Conservation (phyloP, 192 early-diverging fungal species). For the Phlyctochytrium arcticum region DNA sequence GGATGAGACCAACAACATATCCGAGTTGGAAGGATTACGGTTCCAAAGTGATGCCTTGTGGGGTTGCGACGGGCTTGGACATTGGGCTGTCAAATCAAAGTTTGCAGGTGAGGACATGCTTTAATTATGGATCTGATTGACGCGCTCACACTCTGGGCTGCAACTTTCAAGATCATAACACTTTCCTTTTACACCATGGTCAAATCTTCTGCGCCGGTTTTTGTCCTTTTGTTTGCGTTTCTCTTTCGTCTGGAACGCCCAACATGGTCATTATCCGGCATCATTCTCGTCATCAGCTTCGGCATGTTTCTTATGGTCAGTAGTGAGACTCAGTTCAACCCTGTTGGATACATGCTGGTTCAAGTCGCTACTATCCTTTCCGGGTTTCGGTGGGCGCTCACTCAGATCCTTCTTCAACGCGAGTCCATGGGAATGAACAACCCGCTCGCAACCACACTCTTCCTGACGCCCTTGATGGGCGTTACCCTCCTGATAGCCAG, state of each 20-base stretch:
- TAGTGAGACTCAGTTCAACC: conserved; percentile 75
- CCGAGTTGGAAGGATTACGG: conserved; percentile 56
- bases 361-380: conserved; percentile 75
- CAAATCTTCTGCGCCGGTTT: conserved; percentile 52
- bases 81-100: conserved; percentile 87
- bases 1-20: conserved; percentile 52
- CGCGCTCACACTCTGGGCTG: conserved; percentile 7
- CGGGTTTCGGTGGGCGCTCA: conserved; percentile 89
- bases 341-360: conserved; percentile 71
- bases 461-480: conserved; percentile 77
- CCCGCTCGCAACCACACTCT: conserved; percentile 80
- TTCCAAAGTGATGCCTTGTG: conserved; percentile 79
- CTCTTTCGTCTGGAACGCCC: conserved; percentile 79
- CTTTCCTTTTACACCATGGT: conserved; percentile 87
- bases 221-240: conserved; percentile 85
- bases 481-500: conserved; percentile 62
- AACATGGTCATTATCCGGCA: conserved; percentile 61
- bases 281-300: conserved; percentile 73
- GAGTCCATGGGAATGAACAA: conserved; percentile 77
- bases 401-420: conserved; percentile 74
- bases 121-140: conserved; percentile 4
- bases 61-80: conserved; percentile 82
- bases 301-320: conserved; percentile 88
- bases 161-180: conserved; percentile 65
- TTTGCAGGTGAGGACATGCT: conserved; percentile 47